Conservation (phyloP, 2,329 filamentous ascomycete species). For the Colletotrichum orbiculare region DNA sequence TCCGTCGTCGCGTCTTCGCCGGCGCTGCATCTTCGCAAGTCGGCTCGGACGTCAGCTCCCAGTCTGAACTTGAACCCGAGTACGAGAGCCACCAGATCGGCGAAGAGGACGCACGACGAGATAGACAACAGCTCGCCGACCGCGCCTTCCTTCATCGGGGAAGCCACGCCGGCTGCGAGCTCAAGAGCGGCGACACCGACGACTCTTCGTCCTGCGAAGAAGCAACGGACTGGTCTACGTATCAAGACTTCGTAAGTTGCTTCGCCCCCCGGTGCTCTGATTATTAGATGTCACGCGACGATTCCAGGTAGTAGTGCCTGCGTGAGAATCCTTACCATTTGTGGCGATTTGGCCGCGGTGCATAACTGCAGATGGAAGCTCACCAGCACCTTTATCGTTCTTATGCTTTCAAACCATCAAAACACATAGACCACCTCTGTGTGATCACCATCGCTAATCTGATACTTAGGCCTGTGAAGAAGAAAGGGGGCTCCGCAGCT, state of each 20-base stretch:
- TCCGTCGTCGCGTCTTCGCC: constrained; percentile 45
- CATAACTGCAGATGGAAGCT: constrained; percentile 19
- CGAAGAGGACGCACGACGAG: constrained; percentile 67
- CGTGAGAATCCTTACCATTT: constrained; percentile 5
- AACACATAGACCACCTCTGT: too few species aligned
- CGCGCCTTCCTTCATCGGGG: constrained; percentile 59
- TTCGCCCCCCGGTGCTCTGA: constrained; percentile 21
- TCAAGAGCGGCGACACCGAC: constrained; percentile 72
- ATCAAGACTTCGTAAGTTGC: constrained; percentile 76
- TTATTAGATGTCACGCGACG: background rate
- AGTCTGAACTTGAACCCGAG: constrained; percentile 22
- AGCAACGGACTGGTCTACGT: constrained; percentile 69
- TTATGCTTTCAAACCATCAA: constrained; percentile 6
- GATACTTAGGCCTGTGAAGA: constrained; percentile 76
- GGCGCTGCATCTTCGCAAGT: constrained; percentile 32
- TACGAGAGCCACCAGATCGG: constrained; percentile 59
- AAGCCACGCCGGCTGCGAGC: constrained; percentile 57
- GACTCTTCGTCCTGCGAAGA: constrained; percentile 67
- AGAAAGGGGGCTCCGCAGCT: constrained; percentile 75
- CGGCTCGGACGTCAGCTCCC: constrained; percentile 26
- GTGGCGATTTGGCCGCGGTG: constrained; percentile 21
- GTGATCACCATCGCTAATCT: background rate
- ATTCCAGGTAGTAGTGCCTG: constrained; percentile 22
- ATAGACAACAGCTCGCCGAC: constrained; percentile 65
- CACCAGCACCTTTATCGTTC: constrained; percentile 25